Conservation (phyloP, 352 stramenopile genomes). For the Pythium pyrilobum region DNA sequence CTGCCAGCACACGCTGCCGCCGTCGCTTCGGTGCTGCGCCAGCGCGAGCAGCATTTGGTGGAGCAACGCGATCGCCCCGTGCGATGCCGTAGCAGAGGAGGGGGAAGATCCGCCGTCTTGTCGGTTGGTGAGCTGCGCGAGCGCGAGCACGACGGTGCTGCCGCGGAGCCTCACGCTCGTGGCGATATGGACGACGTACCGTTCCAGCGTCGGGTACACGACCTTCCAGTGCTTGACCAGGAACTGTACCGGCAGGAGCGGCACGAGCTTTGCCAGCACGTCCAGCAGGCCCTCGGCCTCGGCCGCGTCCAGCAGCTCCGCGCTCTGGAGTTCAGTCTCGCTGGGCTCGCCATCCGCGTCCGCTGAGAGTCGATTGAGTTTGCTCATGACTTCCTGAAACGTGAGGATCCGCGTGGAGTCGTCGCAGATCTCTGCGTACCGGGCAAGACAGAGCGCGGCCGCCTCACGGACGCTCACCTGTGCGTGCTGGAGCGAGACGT, state of each 20-base stretch:
- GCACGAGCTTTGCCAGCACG: conserved; percentile 42
- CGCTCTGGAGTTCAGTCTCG: background rate
- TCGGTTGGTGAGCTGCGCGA: conserved; percentile 25
- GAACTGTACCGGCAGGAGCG: conserved; percentile 37
- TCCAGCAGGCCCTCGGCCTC: conserved; percentile 66
- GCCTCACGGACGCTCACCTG: conserved; percentile 54
- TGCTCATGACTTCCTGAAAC: conserved; percentile 75
- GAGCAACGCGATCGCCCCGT: conserved; percentile 31
- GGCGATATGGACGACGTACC: conserved; percentile 67
- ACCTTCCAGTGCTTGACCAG: conserved; percentile 67
- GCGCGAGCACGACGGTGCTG: conserved; percentile 39
- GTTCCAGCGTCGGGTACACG: conserved; percentile 62
- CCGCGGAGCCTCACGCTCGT: conserved; percentile 59
- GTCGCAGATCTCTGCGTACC: conserved; percentile 45
- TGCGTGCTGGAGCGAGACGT: conserved; percentile 45
- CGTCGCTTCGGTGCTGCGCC: conserved; percentile 16
- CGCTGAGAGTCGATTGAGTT: conserved; percentile 56
- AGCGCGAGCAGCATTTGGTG: conserved; percentile 45
- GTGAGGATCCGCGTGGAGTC: conserved; percentile 39
- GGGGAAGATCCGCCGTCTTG: background rate
- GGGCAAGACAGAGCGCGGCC: conserved; percentile 41
- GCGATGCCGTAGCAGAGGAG: background rate
- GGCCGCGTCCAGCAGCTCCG: conserved; percentile 37
- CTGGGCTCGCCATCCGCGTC: background rate
- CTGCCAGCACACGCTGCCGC: conserved; percentile 49